Evolutionary conservation across 2,329 filamentous ascomycete species (phyloP).

Genomic region (Diaporthe citrichinensis): DNA sequence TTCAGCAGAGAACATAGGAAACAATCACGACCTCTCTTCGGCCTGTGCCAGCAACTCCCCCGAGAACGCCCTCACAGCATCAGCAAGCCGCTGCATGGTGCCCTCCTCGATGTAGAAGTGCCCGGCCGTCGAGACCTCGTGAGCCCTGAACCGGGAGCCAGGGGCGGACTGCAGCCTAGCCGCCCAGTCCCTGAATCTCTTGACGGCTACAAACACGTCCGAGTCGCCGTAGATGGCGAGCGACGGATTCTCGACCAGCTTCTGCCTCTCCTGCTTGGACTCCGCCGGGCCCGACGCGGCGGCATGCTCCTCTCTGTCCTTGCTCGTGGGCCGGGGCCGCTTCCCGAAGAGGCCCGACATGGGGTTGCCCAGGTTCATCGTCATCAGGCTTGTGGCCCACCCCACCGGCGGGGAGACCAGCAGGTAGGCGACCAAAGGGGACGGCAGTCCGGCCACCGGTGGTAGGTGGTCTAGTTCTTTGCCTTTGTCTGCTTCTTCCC

Average conservation of each 20-base stretch:
- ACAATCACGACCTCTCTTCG: not conserved
- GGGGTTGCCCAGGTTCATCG: slow-evolving; percentile 64
- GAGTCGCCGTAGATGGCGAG: slow-evolving; percentile 81
- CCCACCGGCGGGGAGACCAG: slow-evolving; percentile 78
- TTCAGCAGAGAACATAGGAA: too few relatives aligned
- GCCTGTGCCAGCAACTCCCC: slow-evolving; percentile 43
- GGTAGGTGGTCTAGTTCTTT: slow-evolving; percentile 47
- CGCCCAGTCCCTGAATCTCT: slow-evolving; percentile 76
- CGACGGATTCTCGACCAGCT: slow-evolving; percentile 71
- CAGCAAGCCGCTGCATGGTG: slow-evolving; percentile 52
- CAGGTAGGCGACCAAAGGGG: slow-evolving; percentile 67
- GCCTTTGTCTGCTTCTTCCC: slow-evolving; percentile 43
- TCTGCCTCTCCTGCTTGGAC: slow-evolving; percentile 54
- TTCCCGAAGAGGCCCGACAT: slow-evolving; percentile 45
- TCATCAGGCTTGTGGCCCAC: slow-evolving; percentile 71
- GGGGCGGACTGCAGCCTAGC: slow-evolving; percentile 60
- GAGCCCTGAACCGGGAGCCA: slow-evolving; percentile 57
- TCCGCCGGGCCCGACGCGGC: not conserved
- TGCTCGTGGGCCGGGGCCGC: slow-evolving; percentile 35
- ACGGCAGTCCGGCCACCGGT: slow-evolving; percentile 52
- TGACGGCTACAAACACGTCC: slow-evolving; percentile 79
- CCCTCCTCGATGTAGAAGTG: slow-evolving; percentile 68
- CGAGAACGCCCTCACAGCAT: slow-evolving; percentile 50
- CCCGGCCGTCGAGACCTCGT: slow-evolving; percentile 62
- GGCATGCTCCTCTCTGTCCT: slow-evolving; percentile 27